These are phyloP conservation scores for Pseudoperonospora humuli DNA, from an alignment of 352 stramenopile genomes.

Conservation along the genomic window DNA sequence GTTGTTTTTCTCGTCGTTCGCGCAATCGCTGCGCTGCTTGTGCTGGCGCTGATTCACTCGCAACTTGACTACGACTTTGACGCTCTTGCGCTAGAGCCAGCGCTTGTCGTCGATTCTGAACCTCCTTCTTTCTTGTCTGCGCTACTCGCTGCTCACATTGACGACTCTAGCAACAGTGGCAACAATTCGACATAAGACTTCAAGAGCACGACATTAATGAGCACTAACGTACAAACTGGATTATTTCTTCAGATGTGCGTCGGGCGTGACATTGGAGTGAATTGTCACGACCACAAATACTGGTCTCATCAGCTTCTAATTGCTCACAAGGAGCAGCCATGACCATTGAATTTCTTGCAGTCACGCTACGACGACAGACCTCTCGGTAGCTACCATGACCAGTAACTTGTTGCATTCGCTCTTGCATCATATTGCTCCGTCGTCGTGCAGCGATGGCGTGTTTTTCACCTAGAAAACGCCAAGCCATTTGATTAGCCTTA, in stretches of 20 bases:
- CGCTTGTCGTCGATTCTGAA: too few species aligned
- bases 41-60: conserved; percentile 25
- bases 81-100: too few species aligned
- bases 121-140: conserved; percentile 33
- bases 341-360: too few species aligned
- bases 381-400: too few species aligned
- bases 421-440: conserved; percentile 37
- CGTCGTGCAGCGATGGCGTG: conserved; percentile 46
- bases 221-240: conserved; percentile 27
- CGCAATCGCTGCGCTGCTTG: conserved; percentile 40
- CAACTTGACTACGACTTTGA: conserved; percentile 23
- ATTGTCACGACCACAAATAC: not conserved
- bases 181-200: too few species aligned
- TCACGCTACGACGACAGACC: conserved; percentile 17
- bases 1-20: conserved; percentile 39
- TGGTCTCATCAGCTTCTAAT: not conserved
- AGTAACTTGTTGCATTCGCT: conserved; percentile 37
- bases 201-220: too few species aligned
- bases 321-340: too few species aligned
- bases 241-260: conserved; percentile 16
- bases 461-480: too few species aligned
- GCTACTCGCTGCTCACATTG: conserved; percentile 45
- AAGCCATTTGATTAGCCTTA: too few species aligned
- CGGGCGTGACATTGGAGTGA: conserved; percentile 7
- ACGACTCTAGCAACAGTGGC: conserved; percentile 21